These are phyloP conservation scores for Metarhizium robertsii DNA, from an alignment of 2,329 filamentous ascomycete genomes.

Conservation along the genomic window DNA sequence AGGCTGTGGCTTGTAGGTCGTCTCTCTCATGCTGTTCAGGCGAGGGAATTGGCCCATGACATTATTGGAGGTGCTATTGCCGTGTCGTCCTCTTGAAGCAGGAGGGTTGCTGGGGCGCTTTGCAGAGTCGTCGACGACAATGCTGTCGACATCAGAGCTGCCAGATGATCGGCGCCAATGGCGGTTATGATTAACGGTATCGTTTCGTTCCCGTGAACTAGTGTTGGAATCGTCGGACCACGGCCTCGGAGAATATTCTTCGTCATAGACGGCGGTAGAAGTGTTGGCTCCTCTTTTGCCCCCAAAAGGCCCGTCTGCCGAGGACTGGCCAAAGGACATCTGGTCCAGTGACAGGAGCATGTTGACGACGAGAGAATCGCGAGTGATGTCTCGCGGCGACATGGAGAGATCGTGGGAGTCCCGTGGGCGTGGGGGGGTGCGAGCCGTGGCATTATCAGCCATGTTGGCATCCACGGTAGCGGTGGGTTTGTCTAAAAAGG, in stretches of 20 bases:
- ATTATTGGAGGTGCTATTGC: slow-evolving; percentile 73
- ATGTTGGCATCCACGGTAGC: slow-evolving; percentile 13
- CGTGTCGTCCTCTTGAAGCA: slow-evolving; percentile 52
- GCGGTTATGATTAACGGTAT: not conserved
- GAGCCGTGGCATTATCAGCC: slow-evolving; percentile 15
- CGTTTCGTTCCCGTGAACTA: not conserved
- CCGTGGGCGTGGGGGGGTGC: slow-evolving; percentile 28
- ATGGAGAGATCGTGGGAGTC: slow-evolving; percentile 84
- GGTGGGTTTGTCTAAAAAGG: slow-evolving; percentile 14
- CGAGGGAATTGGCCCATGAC: slow-evolving; percentile 50
- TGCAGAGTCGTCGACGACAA: slow-evolving; percentile 38
- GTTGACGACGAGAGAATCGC: slow-evolving; percentile 89
- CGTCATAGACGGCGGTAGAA: slow-evolving; percentile 2
- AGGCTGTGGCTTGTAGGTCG: slow-evolving; percentile 24
- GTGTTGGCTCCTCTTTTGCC: slow-evolving; percentile 13
- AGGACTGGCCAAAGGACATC: slow-evolving; percentile 49
- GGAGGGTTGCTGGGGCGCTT: not conserved
- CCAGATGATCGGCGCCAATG: slow-evolving; percentile 39
- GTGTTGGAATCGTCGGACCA: slow-evolving; percentile 8
- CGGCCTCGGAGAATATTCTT: slow-evolving; percentile 8
- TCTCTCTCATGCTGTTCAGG: slow-evolving; percentile 53
- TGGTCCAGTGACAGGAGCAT: slow-evolving; percentile 92
- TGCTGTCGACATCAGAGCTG: slow-evolving; percentile 51
- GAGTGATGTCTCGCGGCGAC: slow-evolving; percentile 63
- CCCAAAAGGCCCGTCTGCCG: slow-evolving; percentile 3